Percentiles rank a stretch among this genome's conserved stretches.
Evolutionary conservation across 164 flowering plant genomes (phyloP).

Genomic region (Dillenia turbinata): DNA sequence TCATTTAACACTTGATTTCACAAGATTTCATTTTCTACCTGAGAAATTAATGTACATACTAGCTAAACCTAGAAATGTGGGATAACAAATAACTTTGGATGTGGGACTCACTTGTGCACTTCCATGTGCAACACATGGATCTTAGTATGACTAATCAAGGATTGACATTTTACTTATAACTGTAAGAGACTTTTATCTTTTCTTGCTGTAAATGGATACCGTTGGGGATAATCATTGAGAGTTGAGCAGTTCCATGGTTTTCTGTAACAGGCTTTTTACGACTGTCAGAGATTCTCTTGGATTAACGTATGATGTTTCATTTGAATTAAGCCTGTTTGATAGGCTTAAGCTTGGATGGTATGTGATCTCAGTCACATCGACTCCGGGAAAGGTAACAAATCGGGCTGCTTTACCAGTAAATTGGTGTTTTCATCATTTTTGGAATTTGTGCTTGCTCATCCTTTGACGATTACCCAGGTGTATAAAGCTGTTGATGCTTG

Average conservation of each 20-base stretch:
- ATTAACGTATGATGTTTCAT: conserved; percentile 95
- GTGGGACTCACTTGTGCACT: too few relatives aligned
- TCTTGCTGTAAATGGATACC: too few relatives aligned
- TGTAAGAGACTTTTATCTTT: too few relatives aligned
- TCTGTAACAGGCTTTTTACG: conserved; percentile 76
- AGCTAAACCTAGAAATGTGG: too few relatives aligned
- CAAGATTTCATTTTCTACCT: too few relatives aligned
- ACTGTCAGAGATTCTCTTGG: conserved; percentile 98
- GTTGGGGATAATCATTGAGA: neutral
- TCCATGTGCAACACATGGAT: too few relatives aligned
- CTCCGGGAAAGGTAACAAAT: conserved; percentile 76
- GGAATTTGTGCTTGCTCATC: too few relatives aligned
- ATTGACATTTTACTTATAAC: too few relatives aligned
- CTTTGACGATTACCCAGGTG: conserved; percentile 43
- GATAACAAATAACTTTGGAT: too few relatives aligned
- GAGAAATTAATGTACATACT: too few relatives aligned
- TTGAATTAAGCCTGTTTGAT: conserved; percentile 92
- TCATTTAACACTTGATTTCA: too few relatives aligned
- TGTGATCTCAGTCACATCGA: conserved; percentile 95
- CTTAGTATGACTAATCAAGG: too few relatives aligned
- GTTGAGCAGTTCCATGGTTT: conserved; percentile 2
- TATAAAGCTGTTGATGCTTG: conserved; percentile 98
- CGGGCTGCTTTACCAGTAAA: neutral
- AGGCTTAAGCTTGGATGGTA: conserved; percentile 96
- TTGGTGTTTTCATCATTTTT: neutral